A percentile compares a stretch with the other conserved stretches of the same genome.
Conservation (phyloP, 192 early-diverging fungal genomes). For the Thoreauomyces humboldtii region DNA sequence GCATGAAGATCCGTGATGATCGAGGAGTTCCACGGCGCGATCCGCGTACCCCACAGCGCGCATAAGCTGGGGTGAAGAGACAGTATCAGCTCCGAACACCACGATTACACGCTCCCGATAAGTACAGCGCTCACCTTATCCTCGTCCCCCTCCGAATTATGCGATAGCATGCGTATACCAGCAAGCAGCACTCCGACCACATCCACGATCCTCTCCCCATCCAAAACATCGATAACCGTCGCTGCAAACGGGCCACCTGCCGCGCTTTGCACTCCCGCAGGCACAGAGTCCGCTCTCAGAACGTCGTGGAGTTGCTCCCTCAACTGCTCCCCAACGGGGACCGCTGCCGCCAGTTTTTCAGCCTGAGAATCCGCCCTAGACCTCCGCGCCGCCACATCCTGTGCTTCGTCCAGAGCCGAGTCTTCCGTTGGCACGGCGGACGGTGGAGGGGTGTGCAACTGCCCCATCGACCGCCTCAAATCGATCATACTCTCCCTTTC, state of each 20-base stretch:
- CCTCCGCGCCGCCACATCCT: not conserved
- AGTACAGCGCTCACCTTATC: conserved; percentile 31
- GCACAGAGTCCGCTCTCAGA: too few species aligned
- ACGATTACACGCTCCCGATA: too few species aligned
- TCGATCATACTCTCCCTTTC: conserved; percentile 14
- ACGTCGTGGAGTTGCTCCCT: not conserved
- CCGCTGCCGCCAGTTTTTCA: not conserved
- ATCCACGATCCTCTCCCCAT: conserved; percentile 46
- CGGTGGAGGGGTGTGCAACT: too few species aligned
- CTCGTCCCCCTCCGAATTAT: conserved; percentile 31
- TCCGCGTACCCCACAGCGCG: conserved; percentile 40
- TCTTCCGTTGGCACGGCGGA: not conserved
- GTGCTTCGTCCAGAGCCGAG: too few species aligned
- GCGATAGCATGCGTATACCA: conserved; percentile 33
- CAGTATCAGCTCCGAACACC: not conserved
- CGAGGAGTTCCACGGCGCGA: conserved; percentile 38
- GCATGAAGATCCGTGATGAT: conserved; percentile 23
- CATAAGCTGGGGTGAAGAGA: conserved; percentile 24
- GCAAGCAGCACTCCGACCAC: conserved; percentile 43
- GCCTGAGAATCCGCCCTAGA: not conserved
- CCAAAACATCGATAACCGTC: conserved; percentile 28
- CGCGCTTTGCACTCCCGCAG: too few species aligned
- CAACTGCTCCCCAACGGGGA: conserved; percentile 1
- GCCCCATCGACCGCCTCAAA: too few species aligned
- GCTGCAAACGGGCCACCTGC: not conserved